These are phyloP conservation scores for Pseudisothecium myosuroides DNA, from an alignment of 225 moss, liverwort and hornwort genomes.

Conservation along the genomic window DNA sequence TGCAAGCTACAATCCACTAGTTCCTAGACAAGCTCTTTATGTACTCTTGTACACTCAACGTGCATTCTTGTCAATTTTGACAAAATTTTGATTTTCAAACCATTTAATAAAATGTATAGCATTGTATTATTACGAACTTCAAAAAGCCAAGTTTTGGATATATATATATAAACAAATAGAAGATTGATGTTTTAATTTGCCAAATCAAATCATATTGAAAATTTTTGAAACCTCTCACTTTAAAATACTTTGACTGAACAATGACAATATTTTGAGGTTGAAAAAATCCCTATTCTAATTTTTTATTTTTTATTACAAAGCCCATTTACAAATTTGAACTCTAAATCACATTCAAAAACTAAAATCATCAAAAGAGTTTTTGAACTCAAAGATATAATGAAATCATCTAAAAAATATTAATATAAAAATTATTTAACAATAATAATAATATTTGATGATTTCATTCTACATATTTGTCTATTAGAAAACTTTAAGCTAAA, in stretches of 20 bases:
- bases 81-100: not conserved
- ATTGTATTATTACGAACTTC: not conserved
- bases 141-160: not conserved
- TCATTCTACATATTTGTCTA: not conserved
- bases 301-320: not conserved
- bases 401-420: too few species aligned
- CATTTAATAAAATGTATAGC: not conserved
- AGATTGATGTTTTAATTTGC: not conserved
- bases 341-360: not conserved
- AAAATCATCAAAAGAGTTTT: not conserved
- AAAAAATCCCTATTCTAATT: not conserved
- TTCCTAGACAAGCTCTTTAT: not conserved
- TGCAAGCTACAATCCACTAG: accelerated
- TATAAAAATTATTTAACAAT: too few species aligned
- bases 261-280: not conserved
- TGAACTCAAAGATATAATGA: not conserved
- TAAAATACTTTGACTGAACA: not conserved
- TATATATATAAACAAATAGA: not conserved
- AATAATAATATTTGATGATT: not conserved
- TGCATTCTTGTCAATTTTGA: not conserved
- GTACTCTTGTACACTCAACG: not conserved
- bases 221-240: not conserved
- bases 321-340: accelerated
- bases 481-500: not conserved
- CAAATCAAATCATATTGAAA: not conserved